These are phyloP conservation scores for Mortierella polycephala DNA, from an alignment of 371 early-diverging fungal genomes.

Conservation along the genomic window DNA sequence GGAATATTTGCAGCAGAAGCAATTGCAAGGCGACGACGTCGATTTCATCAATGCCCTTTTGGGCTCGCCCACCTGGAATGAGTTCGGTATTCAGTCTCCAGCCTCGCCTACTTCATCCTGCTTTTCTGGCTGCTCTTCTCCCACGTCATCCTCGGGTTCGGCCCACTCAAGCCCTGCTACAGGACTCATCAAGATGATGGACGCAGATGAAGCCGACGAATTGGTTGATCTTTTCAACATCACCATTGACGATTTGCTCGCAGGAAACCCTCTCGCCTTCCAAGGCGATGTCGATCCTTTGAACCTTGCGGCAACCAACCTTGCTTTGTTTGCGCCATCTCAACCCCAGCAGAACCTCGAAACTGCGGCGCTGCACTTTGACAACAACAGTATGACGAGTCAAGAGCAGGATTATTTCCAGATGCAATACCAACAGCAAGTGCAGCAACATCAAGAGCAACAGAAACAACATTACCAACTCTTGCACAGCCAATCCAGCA, in stretches of 20 bases:
- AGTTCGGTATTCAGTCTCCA: slow-evolving; percentile 1
- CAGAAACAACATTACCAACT: slow-evolving; percentile 1
- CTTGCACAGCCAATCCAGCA: slow-evolving; percentile 11
- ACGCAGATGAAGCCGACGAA: slow-evolving; percentile 30
- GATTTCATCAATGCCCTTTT: not conserved
- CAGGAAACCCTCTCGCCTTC: slow-evolving; percentile 10
- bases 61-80: slow-evolving; percentile 4
- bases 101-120: slow-evolving; percentile 21
- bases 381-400: not conserved
- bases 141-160: slow-evolving; percentile 8
- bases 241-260: slow-evolving; percentile 37
- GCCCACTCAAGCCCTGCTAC: slow-evolving; percentile 17
- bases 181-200: slow-evolving; percentile 9
- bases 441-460: slow-evolving; percentile 2
- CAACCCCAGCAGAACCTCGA: slow-evolving; percentile 4
- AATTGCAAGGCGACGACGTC: not conserved
- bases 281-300: not conserved
- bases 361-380: slow-evolving; percentile 8
- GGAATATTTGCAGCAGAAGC: slow-evolving; percentile 20
- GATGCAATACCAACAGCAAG: slow-evolving; percentile 10
- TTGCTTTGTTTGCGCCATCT: slow-evolving; percentile 10
- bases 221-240: slow-evolving; percentile 34
- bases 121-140: slow-evolving; percentile 16
- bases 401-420: not conserved
- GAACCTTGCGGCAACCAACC: not conserved